Percentiles rank a stretch among this genome's conserved stretches.
Conservation (phyloP, 1,284 basidiomycete species). For the Cutaneotrichosporon sp. region DNA sequence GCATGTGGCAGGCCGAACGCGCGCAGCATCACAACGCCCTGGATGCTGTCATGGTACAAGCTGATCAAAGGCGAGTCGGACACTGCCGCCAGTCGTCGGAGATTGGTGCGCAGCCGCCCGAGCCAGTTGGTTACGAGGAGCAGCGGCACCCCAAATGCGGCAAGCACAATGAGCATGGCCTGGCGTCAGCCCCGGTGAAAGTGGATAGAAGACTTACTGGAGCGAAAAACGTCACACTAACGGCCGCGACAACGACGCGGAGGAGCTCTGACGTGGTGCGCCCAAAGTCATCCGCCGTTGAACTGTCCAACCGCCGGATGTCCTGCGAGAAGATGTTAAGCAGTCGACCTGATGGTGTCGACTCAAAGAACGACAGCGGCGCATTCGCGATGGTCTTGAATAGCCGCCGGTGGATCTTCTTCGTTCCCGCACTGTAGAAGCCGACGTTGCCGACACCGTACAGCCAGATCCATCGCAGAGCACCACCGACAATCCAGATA, state of each 20-base stretch:
- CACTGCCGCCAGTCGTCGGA: conserved; percentile 38
- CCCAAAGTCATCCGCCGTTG: conserved; percentile 57
- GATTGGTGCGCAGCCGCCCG: conserved; percentile 40
- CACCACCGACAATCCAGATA: conserved; percentile 21
- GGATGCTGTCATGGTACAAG: conserved; percentile 49
- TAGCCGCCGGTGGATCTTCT: conserved; percentile 59
- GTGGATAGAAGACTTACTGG: conserved; percentile 24
- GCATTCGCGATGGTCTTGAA: conserved; percentile 59
- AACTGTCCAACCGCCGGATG: conserved; percentile 56
- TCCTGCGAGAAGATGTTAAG: conserved; percentile 53
- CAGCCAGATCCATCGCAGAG: conserved; percentile 44
- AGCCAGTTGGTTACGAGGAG: conserved; percentile 31
- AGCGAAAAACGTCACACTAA: conserved; percentile 25
- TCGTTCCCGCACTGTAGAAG: conserved; percentile 57
- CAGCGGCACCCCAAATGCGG: conserved; percentile 29
- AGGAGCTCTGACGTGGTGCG: conserved; percentile 55
- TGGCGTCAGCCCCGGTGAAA: conserved; percentile 2
- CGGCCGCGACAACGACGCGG: conserved; percentile 13
- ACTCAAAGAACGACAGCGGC: conserved; percentile 74
- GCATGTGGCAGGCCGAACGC: conserved; percentile 44
- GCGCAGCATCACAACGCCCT: conserved; percentile 50
- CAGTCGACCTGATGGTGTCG: conserved; percentile 66
- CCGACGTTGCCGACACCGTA: conserved; percentile 50
- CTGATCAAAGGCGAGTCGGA: conserved; percentile 49
- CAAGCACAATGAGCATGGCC: conserved; percentile 25